phyloP scores from a whole-genome alignment of 1,139 yeast species.

The Yamadazyma blattariae region DNA sequence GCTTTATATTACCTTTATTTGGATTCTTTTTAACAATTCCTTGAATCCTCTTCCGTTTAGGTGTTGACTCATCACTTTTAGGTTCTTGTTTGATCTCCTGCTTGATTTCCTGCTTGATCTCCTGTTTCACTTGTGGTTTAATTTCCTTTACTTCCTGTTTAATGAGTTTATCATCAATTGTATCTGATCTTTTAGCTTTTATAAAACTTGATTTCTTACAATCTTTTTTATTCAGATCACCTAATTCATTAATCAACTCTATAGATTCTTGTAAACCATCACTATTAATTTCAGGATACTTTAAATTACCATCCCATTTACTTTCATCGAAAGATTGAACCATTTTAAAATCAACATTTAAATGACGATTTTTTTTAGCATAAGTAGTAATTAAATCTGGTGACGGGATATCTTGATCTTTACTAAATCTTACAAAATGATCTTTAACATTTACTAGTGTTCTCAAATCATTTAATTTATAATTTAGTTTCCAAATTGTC shows the following conservation, averaged over 20 bases:
- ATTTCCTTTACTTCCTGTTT: not conserved
- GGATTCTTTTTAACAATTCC: conserved; percentile 15
- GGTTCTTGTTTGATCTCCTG: conserved; percentile 2
- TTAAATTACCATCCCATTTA: conserved; percentile 8
- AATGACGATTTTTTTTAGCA: conserved; percentile 15
- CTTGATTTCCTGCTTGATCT: not conserved
- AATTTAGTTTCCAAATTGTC: conserved; percentile 18
- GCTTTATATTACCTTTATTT: too few relatives aligned
- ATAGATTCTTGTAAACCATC: conserved; percentile 1
- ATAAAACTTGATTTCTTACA: too few relatives aligned
- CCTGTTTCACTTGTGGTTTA: too few relatives aligned
- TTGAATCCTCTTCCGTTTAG: too few relatives aligned
- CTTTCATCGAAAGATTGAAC: conserved; percentile 9
- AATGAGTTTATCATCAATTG: too few relatives aligned
- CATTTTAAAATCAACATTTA: conserved; percentile 5
- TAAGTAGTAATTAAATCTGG: conserved; percentile 1
- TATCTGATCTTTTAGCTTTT: too few relatives aligned
- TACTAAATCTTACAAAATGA: conserved; percentile 20
- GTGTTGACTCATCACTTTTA: not conserved
- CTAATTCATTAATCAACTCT: not conserved
- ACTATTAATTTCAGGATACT: conserved; percentile 1
- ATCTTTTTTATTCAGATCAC: not conserved
- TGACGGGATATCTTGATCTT: conserved; percentile 1
- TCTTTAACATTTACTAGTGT: conserved; percentile 28
- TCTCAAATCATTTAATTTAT: conserved; percentile 21